phyloP scores from a whole-genome alignment of 2,329 filamentous ascomycete species.

The Cercospora brassicicola region DNA sequence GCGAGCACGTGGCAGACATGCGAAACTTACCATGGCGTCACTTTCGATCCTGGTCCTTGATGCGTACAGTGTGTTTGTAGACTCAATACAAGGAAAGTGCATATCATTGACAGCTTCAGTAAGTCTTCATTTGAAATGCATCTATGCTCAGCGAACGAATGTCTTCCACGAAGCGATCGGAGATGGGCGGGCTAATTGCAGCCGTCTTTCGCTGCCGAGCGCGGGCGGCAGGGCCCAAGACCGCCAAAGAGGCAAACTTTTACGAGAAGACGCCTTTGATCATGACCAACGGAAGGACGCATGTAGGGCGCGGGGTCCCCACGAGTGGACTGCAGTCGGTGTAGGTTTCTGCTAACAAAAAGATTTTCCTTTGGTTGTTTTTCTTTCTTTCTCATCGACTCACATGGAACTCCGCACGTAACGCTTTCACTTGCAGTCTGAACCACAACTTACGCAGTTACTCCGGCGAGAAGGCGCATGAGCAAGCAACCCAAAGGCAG shows the following conservation, averaged over 20 bases:
- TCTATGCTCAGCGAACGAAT: background rate
- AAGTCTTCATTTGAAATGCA: background rate
- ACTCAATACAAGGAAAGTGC: background rate
- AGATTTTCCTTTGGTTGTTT: background rate
- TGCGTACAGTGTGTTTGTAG: background rate
- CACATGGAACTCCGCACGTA: background rate
- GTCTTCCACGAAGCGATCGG: background rate
- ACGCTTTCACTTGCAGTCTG: background rate
- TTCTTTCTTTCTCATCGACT: background rate
- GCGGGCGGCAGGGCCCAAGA: background rate
- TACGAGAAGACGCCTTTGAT: background rate
- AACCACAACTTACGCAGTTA: background rate
- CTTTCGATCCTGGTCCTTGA: background rate
- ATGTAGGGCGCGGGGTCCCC: background rate
- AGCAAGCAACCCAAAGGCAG: conserved; percentile 43
- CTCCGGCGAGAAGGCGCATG: conserved; percentile 22
- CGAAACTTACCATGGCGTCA: background rate
- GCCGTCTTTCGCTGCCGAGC: background rate
- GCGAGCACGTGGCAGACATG: background rate
- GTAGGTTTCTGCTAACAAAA: background rate
- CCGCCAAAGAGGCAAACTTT: conserved; percentile 6
- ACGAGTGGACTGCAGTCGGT: background rate
- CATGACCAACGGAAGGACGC: conserved; percentile 3
- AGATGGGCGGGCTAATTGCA: background rate
- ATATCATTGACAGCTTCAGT: background rate